phyloP scores from a whole-genome alignment of 352 stramenopile species.

The Plasmopara viticola region DNA sequence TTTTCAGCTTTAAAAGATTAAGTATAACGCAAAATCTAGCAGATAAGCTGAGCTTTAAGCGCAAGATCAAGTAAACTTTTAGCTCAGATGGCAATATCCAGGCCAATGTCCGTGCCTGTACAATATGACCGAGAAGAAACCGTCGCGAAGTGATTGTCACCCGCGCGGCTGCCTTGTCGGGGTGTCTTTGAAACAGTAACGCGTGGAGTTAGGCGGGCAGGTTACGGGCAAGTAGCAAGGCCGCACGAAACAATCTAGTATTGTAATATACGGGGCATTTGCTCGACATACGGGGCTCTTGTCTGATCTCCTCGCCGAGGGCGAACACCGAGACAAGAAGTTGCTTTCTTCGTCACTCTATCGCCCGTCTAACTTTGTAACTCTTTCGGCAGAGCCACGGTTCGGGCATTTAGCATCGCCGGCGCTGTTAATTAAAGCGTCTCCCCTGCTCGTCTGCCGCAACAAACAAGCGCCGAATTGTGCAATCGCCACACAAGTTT shows the following conservation, averaged over 20 bases:
- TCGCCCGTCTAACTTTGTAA: constrained; percentile 1
- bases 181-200: background rate
- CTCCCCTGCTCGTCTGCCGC: constrained; percentile 11
- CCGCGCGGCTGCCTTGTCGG: constrained; percentile 5
- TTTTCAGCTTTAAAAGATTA: background rate
- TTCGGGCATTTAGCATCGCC: background rate
- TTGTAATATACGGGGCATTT: background rate
- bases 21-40: background rate
- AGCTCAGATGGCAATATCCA: constrained; percentile 5
- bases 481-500: constrained; percentile 23
- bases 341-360: background rate
- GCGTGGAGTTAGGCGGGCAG: background rate
- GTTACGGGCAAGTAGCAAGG: background rate
- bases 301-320: constrained; percentile 20
- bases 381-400: background rate
- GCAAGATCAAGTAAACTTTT: background rate
- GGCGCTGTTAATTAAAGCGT: constrained; percentile 4
- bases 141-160: constrained; percentile 4
- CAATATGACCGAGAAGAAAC: constrained; percentile 13
- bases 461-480: constrained; percentile 9
- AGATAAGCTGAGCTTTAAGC: background rate
- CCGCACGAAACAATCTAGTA: background rate
- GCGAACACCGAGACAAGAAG: background rate
- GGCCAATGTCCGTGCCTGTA: constrained; percentile 10
- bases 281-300: constrained; percentile 1